Base-by-base conservation (phyloP, 2,329 filamentous ascomycete genomes). In the Cadophora gregata region DNA sequence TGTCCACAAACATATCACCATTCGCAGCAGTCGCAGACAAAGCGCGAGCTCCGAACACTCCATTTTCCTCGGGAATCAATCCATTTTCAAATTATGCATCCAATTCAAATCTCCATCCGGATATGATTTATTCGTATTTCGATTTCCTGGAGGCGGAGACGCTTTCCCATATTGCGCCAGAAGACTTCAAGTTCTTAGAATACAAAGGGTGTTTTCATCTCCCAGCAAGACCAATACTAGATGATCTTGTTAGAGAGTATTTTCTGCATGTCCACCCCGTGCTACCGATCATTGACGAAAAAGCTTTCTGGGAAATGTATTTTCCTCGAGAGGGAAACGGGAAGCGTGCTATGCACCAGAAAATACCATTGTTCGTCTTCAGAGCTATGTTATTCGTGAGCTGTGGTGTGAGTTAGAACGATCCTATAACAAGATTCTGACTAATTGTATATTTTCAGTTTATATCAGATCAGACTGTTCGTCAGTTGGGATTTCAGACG, bases 191-290 rank as follows among this genome's bases (percentile, higher is more conserved):
- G 21, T 66, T 67, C 31, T 24, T 69, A 8, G 64, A 69, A 27
- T 45, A 62, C 25, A 62, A 67, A 56, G 67, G 67, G 5, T 69
- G 67, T 16, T 69, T 69, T n/a, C 64, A 67, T 84, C 71, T 82
- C 80, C 48, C 82, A 82, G 69, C 78, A 80, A 65, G 82, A 82
- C 3, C 77, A 79, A 36, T 83, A 83, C 8, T 85, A 81, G 80
- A 84, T 61, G 81, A 83, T 59, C 84, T 86, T 65, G 77, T 85
- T 4, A 78, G 81, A 69, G 80, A 83, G 59, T 83, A 82, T 68
- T 83, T 83, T 64, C 72, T 82, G 14, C 80, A 82, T 62, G 80
- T 83, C n/a, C 81, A 83, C 63, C 80, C 81, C 1, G 69, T 81
- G 33, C 73, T 82, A 33, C 81, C 81, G 0, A 72, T 83, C 25